Base-by-base conservation (phyloP, 129 eudicot genomes). In the Centella asiatica region DNA sequence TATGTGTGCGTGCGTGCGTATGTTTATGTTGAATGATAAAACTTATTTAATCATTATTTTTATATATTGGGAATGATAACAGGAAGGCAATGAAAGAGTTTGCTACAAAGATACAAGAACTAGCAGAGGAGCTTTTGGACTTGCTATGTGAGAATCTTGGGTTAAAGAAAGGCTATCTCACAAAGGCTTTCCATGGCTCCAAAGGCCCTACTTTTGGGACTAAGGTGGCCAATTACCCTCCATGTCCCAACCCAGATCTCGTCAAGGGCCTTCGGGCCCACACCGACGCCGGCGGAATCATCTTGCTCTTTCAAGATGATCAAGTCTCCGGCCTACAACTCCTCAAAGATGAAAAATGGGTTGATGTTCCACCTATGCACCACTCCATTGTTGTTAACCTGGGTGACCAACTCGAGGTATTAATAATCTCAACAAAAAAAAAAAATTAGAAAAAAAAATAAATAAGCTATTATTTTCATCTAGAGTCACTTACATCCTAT, bases 391-490 rank as follows among this genome's bases (percentile, higher is more conserved):
- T 90, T 29, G 60, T 90, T 74, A 90, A 90, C 88, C 32, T 90
- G 8, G 98, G 98, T 22, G 98, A 90, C 87, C 98, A 90, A 62
- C 98, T 90, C 11, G 96, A 88, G 96, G 95, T 82, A 81, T 26
- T 9, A 4, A 26, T 31, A 5, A 49, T 23, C 28, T 6, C 12
- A 24, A 55, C 42, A 57, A 10, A 5, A n/a, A n/a, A 57, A 23
- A 29, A 29, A 26, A n/a, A 23, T 52, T 52, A 26, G 17, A 4
- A 20, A 27, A 55, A 32, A 55, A 29, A 29, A 55, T 28, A 27
- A 27, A 5, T 5, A 55, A 55, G 17, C 1, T 0, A 15, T 15
- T 55, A 33, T 27, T 5, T 52, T 32, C 39, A 34, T 34, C 4
- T 34, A 34, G 4, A 34, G 5, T 3, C 9, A 34, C 9, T 3